Evolutionary conservation across 352 stramenopile genomes (phyloP).

Genomic region (Saprolegnia diclina): DNA sequence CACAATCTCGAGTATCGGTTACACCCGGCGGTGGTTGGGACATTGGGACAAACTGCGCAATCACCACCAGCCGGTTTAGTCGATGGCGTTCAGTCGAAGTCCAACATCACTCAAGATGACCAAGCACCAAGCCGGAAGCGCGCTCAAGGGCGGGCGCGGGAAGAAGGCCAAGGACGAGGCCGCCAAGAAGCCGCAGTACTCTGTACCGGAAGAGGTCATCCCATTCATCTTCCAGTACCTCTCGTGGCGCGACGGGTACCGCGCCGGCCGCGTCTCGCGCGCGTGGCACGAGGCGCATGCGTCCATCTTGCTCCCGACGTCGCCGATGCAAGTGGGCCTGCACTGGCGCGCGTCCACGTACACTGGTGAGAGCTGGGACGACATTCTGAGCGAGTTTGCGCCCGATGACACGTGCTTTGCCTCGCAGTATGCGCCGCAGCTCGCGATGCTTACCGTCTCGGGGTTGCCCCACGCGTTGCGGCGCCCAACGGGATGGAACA

Average conservation of each 20-base stretch:
- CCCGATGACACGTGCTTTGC: constrained; percentile 7
- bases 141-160: background rate
- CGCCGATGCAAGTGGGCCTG: constrained; percentile 7
- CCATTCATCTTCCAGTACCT: constrained; percentile 21
- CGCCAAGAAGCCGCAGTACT: background rate
- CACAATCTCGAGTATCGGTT: background rate
- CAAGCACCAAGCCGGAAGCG: background rate
- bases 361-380: constrained; percentile 18
- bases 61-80: background rate
- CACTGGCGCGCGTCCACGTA: constrained; percentile 7
- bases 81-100: background rate
- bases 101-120: background rate
- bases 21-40: background rate
- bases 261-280: background rate
- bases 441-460: constrained; percentile 8
- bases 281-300: constrained; percentile 10
- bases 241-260: constrained; percentile 23
- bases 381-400: constrained; percentile 7
- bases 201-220: constrained; percentile 19
- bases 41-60: background rate
- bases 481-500: constrained; percentile 18
- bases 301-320: background rate
- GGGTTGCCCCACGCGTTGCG: constrained; percentile 11
- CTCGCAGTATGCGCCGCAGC: background rate
- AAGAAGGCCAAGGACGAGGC: background rate